Evolutionary conservation across 129 eudicot genomes (phyloP), one percentile per base, ranked within the genome.

Genomic region (Flaveria bidentis): DNA sequence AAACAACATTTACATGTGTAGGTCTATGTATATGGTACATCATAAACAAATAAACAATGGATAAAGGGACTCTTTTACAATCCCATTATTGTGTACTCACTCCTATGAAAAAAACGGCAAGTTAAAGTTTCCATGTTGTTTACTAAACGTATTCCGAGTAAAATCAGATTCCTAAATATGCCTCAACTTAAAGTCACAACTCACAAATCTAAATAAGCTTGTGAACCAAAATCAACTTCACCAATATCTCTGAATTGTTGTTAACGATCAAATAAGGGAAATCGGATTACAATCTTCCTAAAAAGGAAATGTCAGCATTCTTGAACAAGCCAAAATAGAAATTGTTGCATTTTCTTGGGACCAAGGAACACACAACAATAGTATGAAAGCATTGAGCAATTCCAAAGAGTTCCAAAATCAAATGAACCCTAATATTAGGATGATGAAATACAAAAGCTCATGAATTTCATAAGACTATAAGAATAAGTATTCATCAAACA

Each of bases 341-440:
- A 52, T 1, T 18, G 41, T 5, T 12, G 47, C 65, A 65, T 50
- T 30, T 49, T 75, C 16, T 69, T 23, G 58, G 25, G 60, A 47
- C 9, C 28, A 22, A 50, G 46, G 13, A 25, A 18, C 75, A 50
- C n/a, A 6, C 55, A 71, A 25, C 61, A 49, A 50, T 53, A 71
- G 62, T 71, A 51, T 26, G 50, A 71, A 70, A 49, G 25, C 45
- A 26, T 71, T 23, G 33, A 69, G 16, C 44, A 69, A 15, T 69
- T 69, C 17, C 72, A 75, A 45, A 64, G 64, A 69, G 7, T 69
- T 69, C 17, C 72, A 75, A 45, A 64, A 75, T 13, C 17, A 33
- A 46, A 36, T 28, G 15, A 61, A 63, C 7, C 79, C 64, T 46
- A 46, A 64, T 39, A 12, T 17, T 16, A 30, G 49, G 52, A 64